Conservation (phyloP, 2,329 filamentous ascomycete species). For the Parafenestella ontariensis region DNA sequence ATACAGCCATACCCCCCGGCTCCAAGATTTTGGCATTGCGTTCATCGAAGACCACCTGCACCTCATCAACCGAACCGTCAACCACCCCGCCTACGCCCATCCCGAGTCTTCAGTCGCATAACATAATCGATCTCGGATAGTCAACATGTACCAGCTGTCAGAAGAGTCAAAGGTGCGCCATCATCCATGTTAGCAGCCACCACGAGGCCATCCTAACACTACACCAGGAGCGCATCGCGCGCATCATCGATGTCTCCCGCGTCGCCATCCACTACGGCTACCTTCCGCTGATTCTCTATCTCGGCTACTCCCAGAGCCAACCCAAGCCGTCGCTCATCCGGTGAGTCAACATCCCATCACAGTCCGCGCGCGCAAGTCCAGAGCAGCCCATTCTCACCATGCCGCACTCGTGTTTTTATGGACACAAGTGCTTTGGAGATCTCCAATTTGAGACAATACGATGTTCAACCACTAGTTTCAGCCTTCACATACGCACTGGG, state of each 20-base stretch:
- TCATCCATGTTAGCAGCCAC: not conserved
- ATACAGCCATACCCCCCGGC: slow-evolving; percentile 10
- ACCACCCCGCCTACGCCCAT: slow-evolving; percentile 5
- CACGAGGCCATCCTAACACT: slow-evolving; percentile 28
- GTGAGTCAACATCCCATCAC: slow-evolving; percentile 51
- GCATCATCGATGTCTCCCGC: slow-evolving; percentile 92
- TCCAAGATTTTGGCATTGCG: slow-evolving; percentile 33
- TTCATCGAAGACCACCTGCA: slow-evolving; percentile 13
- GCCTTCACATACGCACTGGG: not conserved
- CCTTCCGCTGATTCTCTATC: slow-evolving; percentile 93
- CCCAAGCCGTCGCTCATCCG: slow-evolving; percentile 82
- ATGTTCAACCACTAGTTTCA: not conserved
- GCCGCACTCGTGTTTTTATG: not conserved
- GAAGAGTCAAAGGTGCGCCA: slow-evolving; percentile 89
- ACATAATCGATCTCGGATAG: slow-evolving; percentile 3
- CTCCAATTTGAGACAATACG: no score
- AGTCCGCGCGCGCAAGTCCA: not conserved
- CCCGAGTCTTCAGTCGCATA: slow-evolving; percentile 1
- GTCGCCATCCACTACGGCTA: slow-evolving; percentile 98
- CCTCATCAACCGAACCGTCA: slow-evolving; percentile 15
- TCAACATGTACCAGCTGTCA: slow-evolving; percentile 71
- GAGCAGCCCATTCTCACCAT: not conserved
- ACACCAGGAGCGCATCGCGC: slow-evolving; percentile 90
- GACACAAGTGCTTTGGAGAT: not conserved
- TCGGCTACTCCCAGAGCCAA: slow-evolving; percentile 94